These are phyloP conservation scores for Aeschynomene evenia DNA, from an alignment of 306 rosid species.

Conservation along the genomic window DNA sequence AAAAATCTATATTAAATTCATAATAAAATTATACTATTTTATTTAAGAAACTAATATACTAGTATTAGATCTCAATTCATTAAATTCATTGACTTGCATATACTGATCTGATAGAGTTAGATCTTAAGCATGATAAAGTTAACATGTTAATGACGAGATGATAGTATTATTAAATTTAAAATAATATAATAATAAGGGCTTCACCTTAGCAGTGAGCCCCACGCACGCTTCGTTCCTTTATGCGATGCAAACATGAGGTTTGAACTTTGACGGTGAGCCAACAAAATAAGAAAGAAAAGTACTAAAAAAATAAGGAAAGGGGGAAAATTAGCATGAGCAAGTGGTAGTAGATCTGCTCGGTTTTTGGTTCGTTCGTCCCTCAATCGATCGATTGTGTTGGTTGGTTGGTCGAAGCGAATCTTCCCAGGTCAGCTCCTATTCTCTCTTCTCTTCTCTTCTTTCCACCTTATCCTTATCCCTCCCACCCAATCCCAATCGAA, in stretches of 20 bases:
- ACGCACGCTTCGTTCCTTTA: not conserved
- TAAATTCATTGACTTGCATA: too few species aligned
- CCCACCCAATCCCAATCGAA: not conserved
- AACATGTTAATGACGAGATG: too few species aligned
- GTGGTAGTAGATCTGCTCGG: constrained; percentile 45
- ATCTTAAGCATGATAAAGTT: too few species aligned
- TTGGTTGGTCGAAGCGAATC: not conserved
- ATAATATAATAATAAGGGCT: not conserved
- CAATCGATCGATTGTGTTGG: constrained; percentile 26
- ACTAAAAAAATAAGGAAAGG: not conserved
- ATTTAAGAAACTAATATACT: too few species aligned
- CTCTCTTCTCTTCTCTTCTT: not conserved
- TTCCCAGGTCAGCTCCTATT: constrained; percentile 47
- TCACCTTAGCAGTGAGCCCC: not conserved
- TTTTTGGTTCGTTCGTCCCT: constrained; percentile 35
- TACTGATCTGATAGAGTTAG: too few species aligned
- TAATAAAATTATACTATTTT: too few species aligned
- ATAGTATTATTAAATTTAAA: too few species aligned
- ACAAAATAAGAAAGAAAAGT: not conserved
- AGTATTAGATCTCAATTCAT: too few species aligned
- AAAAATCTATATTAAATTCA: too few species aligned
- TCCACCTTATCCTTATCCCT: not conserved
- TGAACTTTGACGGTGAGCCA: not conserved
- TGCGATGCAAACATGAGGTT: not conserved
- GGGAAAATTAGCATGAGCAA: not conserved